These are phyloP conservation scores for Grifola frondosa DNA, from an alignment of 1,284 basidiomycete species.

Conservation along the genomic window DNA sequence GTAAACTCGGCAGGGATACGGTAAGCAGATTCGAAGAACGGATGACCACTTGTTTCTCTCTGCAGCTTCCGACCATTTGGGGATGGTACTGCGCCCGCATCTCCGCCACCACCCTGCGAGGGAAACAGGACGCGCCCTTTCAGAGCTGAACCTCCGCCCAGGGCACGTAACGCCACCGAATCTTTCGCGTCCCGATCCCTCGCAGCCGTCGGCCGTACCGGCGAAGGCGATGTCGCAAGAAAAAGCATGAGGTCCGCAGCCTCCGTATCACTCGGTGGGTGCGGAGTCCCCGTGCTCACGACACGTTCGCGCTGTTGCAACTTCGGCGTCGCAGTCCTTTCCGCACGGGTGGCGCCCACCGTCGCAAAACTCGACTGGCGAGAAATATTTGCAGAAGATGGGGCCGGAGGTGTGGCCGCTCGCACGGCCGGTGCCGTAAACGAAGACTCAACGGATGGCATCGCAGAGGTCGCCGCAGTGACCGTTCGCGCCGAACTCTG, in stretches of 20 bases:
- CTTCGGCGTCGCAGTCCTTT: conserved; percentile 27
- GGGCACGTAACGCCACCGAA: conserved; percentile 49
- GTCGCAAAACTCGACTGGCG: conserved; percentile 21
- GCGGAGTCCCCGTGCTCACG: conserved; percentile 21
- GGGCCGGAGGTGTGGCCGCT: conserved; percentile 33
- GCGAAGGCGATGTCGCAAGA: conserved; percentile 78
- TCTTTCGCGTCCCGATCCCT: conserved; percentile 52
- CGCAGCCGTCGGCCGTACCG: conserved; percentile 53
- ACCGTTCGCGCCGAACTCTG: conserved; percentile 59
- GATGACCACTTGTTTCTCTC: conserved; percentile 31
- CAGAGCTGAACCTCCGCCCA: conserved; percentile 49
- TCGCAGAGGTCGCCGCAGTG: conserved; percentile 31
- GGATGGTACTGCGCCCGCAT: conserved; percentile 13
- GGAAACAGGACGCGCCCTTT: conserved; percentile 69
- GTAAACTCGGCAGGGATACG: too few relatives aligned
- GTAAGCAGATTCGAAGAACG: too few relatives aligned
- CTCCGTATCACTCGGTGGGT: conserved; percentile 63
- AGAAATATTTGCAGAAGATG: conserved; percentile 17
- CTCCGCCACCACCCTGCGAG: conserved; percentile 35
- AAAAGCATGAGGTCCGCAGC: conserved; percentile 79
- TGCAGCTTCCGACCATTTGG: conserved; percentile 27
- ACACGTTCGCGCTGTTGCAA: conserved; percentile 27
- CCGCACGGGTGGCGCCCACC: conserved; percentile 20
- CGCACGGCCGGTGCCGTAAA: conserved; percentile 24
- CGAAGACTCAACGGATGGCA: conserved; percentile 34